Percentiles rank a stretch among this genome's conserved stretches.
Conservation (phyloP, 2,329 filamentous ascomycete species). For the Epichloe baconii region DNA sequence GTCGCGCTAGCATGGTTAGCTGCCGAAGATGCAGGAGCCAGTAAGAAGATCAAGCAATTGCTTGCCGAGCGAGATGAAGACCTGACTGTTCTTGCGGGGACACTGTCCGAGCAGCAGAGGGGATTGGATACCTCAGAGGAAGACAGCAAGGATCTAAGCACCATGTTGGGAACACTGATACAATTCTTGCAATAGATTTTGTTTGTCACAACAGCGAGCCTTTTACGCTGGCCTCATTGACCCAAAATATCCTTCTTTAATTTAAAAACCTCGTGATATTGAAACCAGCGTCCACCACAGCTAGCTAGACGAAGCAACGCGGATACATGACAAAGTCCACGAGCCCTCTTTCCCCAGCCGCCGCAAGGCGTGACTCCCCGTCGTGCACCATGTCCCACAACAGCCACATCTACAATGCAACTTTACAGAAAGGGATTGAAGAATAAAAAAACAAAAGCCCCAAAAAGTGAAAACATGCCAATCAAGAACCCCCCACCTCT, state of each 20-base stretch:
- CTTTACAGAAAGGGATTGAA: background rate
- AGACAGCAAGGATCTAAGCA: conserved; percentile 43
- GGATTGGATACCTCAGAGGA: conserved; percentile 43
- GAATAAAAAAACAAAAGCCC: background rate
- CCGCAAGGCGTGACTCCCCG: background rate
- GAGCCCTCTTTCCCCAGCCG: no score
- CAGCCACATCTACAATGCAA: background rate
- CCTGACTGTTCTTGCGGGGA: conserved; percentile 48
- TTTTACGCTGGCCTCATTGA: no score
- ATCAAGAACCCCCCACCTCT: background rate
- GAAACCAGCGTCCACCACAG: background rate
- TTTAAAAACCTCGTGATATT: no score
- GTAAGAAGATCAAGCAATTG: conserved; percentile 46
- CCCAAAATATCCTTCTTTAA: no score
- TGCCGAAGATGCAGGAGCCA: conserved; percentile 73
- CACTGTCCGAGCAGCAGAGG: conserved; percentile 48
- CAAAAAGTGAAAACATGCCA: background rate
- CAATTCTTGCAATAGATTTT: conserved; percentile 29
- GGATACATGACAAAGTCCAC: no score
- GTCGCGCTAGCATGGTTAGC: conserved; percentile 79
- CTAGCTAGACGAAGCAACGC: background rate
- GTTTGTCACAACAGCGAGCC: background rate
- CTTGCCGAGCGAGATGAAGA: conserved; percentile 57
- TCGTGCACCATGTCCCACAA: background rate
- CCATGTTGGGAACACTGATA: conserved; percentile 41